Percentiles rank a stretch among this genome's conserved stretches.
These are phyloP conservation scores for Teratosphaeria destructans DNA, from an alignment of 2,329 filamentous ascomycete species.

Conservation along the genomic window DNA sequence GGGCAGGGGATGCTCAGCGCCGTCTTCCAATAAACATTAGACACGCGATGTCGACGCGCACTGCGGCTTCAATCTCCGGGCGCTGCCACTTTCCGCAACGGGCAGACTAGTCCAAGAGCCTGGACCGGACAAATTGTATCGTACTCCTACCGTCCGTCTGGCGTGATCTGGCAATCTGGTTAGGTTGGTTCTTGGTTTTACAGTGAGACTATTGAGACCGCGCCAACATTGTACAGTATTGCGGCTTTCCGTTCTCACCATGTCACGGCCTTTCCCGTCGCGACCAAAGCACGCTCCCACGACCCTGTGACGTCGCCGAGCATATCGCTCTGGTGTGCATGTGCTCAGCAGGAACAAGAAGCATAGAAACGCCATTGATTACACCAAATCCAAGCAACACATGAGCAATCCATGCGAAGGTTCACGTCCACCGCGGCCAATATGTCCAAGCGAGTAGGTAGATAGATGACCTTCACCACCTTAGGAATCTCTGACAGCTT, in stretches of 20 bases:
- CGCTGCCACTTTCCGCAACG: not conserved
- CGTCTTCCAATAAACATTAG: not conserved
- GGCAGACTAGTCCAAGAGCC: not conserved
- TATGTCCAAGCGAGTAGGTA: constrained; percentile 23
- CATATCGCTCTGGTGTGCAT: not conserved
- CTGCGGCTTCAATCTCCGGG: not conserved
- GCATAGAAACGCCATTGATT: not conserved
- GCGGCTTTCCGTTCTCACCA: not conserved
- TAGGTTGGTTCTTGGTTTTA: not conserved
- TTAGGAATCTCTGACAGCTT: not conserved
- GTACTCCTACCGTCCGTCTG: not conserved
- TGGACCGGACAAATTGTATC: not conserved
- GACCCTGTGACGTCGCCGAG: not conserved
- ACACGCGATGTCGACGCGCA: not conserved
- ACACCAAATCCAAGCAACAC: not conserved
- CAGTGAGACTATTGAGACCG: not conserved
- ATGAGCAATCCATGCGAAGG: constrained; percentile 1
- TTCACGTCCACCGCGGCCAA: constrained; percentile 1
- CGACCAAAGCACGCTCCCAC: not conserved
- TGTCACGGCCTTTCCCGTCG: not conserved
- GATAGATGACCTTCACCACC: not conserved
- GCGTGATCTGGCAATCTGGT: not conserved
- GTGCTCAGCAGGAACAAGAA: not conserved
- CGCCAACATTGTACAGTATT: not conserved
- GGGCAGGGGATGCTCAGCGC: not conserved